These are phyloP conservation scores for Elsinoe ampelina DNA, from an alignment of 2,329 filamentous ascomycete genomes.

Conservation along the genomic window DNA sequence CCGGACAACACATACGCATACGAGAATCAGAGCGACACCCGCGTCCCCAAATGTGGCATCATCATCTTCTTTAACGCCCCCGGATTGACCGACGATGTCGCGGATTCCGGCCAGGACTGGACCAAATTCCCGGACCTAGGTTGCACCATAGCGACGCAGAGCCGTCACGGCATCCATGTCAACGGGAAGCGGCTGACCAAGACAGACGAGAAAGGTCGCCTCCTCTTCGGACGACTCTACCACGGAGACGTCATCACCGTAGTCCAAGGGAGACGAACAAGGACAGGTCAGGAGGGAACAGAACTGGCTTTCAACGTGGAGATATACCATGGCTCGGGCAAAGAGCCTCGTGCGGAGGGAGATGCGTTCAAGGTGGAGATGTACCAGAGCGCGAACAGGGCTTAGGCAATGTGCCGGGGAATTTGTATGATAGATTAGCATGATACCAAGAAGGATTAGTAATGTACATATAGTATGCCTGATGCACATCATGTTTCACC, in stretches of 20 bases:
- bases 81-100: conserved; percentile 49
- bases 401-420: not conserved
- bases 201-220: conserved; percentile 41
- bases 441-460: not conserved
- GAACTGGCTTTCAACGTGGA: conserved; percentile 35
- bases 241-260: conserved; percentile 69
- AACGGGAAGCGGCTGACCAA: conserved; percentile 61
- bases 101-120: conserved; percentile 44
- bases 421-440: not conserved
- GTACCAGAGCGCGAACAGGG: not conserved
- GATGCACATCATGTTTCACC: not conserved
- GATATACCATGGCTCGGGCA: conserved; percentile 33
- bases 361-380: conserved; percentile 6
- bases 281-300: conserved; percentile 16
- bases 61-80: conserved; percentile 66
- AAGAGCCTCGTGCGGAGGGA: conserved; percentile 10
- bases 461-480: not conserved
- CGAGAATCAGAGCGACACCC: conserved; percentile 51
- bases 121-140: conserved; percentile 47
- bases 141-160: conserved; percentile 70
- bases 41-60: conserved; percentile 73
- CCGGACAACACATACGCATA: conserved; percentile 60
- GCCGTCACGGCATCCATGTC: conserved; percentile 63
- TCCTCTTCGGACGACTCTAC: conserved; percentile 58
- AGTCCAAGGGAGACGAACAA: conserved; percentile 43